phyloP scores from a whole-genome alignment of 345 rosid species.

The Brassica incana region DNA sequence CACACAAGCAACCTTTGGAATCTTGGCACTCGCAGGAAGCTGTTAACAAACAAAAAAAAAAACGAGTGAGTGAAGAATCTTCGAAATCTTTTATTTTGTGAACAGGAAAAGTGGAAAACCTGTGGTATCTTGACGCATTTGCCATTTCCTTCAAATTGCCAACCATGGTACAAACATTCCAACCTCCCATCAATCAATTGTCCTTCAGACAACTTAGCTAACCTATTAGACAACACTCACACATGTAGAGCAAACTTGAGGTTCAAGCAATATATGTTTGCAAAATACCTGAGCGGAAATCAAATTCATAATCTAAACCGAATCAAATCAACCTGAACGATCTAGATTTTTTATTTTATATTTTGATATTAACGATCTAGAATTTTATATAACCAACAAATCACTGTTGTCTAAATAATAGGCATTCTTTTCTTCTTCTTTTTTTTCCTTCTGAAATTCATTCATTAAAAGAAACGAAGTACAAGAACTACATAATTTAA shows the following conservation, averaged over 20 bases:
- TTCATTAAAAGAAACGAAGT: too few relatives aligned
- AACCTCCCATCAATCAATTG: constrained; percentile 84
- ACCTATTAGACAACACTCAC: constrained; percentile 42
- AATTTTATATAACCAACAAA: background rate
- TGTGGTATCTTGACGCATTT: constrained; percentile 92
- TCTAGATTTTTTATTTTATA: too few relatives aligned
- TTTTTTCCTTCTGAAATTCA: too few relatives aligned
- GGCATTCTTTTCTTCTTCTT: too few relatives aligned
- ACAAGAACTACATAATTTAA: background rate
- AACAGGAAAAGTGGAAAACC: constrained; percentile 40
- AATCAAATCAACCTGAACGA: background rate
- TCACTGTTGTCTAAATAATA: too few relatives aligned
- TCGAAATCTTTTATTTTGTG: background rate
- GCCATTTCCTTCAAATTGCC: constrained; percentile 93
- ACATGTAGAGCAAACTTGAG: background rate
- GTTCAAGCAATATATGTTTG: background rate
- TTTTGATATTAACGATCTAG: too few relatives aligned
- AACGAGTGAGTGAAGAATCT: constrained; percentile 1
- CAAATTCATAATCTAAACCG: background rate
- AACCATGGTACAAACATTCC: constrained; percentile 93
- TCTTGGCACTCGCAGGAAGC: constrained; percentile 79
- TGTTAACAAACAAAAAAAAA: constrained; percentile 23
- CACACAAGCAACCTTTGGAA: constrained; percentile 80
- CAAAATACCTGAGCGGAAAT: background rate
- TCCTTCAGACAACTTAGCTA: constrained; percentile 93